Evolutionary conservation across 306 rosid species (phyloP).

Genomic region (Sechiopsis laciniata): DNA sequence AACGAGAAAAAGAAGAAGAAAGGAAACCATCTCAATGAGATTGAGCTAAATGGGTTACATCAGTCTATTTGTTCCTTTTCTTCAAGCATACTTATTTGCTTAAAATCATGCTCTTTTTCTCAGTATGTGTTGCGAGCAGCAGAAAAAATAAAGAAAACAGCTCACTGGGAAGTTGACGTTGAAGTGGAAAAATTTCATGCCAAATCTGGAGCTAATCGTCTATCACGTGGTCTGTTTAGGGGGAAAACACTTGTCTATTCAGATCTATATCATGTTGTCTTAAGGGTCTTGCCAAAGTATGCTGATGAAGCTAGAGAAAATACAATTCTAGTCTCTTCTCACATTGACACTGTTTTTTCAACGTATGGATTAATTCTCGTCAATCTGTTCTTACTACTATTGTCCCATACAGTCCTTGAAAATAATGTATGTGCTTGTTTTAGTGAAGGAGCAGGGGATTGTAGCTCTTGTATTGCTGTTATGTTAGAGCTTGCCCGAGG

Average conservation of each 20-base stretch:
- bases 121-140: constrained; percentile 76
- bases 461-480: constrained; percentile 86
- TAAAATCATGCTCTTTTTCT: constrained; percentile 15
- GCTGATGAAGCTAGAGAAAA: constrained; percentile 55
- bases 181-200: constrained; percentile 77
- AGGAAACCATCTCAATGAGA: not conserved
- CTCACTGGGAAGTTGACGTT: constrained; percentile 96
- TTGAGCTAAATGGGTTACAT: not conserved
- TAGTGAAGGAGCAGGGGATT: constrained; percentile 98
- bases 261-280: constrained; percentile 57
- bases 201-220: constrained; percentile 58
- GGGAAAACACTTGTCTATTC: constrained; percentile 85
- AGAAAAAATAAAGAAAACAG: constrained; percentile 60
- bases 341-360: constrained; percentile 85
- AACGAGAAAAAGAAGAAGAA: not conserved
- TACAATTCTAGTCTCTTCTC: constrained; percentile 90
- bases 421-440: constrained; percentile 28
- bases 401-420: constrained; percentile 17
- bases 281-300: constrained; percentile 79
- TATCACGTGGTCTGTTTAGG: constrained; percentile 56
- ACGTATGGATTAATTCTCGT: constrained; percentile 40
- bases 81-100: not conserved
- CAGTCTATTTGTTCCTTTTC: not conserved
- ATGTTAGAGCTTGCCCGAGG: constrained; percentile 99
- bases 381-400: constrained; percentile 1